Conservation (phyloP, 2,329 filamentous ascomycete species). For the Clonostachys solani region DNA sequence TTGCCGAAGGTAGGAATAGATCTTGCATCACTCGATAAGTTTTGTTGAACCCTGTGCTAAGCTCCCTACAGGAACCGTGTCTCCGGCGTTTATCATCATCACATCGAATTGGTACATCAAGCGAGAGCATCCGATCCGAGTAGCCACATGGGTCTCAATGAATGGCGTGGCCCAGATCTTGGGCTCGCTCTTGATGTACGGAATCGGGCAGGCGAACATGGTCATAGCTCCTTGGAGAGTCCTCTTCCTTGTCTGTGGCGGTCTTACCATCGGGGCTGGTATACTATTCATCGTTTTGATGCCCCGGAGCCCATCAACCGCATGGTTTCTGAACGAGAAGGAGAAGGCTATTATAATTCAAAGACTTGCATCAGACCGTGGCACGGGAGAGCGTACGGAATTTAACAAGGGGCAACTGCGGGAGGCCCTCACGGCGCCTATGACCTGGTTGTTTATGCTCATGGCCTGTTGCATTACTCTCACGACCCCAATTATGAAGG, state of each 20-base stretch:
- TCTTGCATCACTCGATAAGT: constrained; percentile 3
- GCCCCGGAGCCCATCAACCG: constrained; percentile 5
- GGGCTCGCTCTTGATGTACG: constrained; percentile 18
- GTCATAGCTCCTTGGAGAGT: constrained; percentile 11
- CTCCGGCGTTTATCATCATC: constrained; percentile 22
- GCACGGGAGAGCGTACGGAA: constrained; percentile 31
- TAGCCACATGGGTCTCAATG: constrained; percentile 20
- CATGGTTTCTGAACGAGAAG: constrained; percentile 5
- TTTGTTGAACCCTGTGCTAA: no score
- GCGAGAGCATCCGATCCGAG: constrained; percentile 19
- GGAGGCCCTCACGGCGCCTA: constrained; percentile 56
- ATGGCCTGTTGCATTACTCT: constrained; percentile 14
- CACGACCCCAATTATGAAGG: constrained; percentile 12
- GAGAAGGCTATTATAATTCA: constrained; percentile 41
- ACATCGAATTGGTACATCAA: constrained; percentile 21
- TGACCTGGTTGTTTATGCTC: constrained; percentile 58
- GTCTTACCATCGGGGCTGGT: constrained; percentile 8
- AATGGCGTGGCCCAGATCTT: constrained; percentile 17
- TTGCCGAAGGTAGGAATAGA: constrained; percentile 18
- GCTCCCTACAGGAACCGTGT: constrained; percentile 15
- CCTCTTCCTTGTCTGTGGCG: constrained; percentile 12
- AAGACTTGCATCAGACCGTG: constrained; percentile 49
- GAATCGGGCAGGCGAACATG: constrained; percentile 9
- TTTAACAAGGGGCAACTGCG: constrained; percentile 54
- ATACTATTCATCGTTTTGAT: constrained; percentile 5